Evolutionary conservation across 1,139 yeast genomes (phyloP).

Genomic region (Hyphopichia khmerensis): DNA sequence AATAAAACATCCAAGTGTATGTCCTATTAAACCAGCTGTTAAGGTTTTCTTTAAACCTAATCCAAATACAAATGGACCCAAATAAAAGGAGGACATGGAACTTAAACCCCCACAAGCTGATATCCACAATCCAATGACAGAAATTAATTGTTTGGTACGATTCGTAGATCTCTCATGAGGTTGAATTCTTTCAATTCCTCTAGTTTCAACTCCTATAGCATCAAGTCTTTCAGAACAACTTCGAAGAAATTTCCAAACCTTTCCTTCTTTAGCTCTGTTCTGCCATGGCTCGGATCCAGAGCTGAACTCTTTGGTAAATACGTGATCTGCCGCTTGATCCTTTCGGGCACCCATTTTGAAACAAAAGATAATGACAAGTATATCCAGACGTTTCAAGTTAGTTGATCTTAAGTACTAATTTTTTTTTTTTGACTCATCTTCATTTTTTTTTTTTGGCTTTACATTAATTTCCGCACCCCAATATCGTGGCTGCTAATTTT

Average conservation of each 20-base stretch:
- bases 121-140: slow-evolving; percentile 32
- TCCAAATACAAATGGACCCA: slow-evolving; percentile 31
- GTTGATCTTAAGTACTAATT: neutral
- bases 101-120: slow-evolving; percentile 43
- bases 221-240: slow-evolving; percentile 21
- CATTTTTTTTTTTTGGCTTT: too few relatives aligned
- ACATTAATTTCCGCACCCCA: too few relatives aligned
- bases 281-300: neutral
- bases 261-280: neutral
- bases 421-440: neutral
- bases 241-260: slow-evolving; percentile 9
- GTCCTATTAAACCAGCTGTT: slow-evolving; percentile 29
- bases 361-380: too few relatives aligned
- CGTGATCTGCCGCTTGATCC: neutral
- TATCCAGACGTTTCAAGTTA: too few relatives aligned
- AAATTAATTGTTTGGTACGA: slow-evolving; percentile 12
- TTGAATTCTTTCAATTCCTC: slow-evolving; percentile 31
- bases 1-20: slow-evolving; percentile 35
- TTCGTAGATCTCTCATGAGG: slow-evolving; percentile 22
- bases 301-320: neutral
- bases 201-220: slow-evolving; percentile 26
- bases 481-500: too few relatives aligned
- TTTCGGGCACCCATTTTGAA: neutral
- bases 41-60: slow-evolving; percentile 28
- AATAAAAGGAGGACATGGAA: slow-evolving; percentile 39